Evolutionary conservation across 768 basidiomycete genomes (phyloP).

Genomic region (Podaxis rugospora): DNA sequence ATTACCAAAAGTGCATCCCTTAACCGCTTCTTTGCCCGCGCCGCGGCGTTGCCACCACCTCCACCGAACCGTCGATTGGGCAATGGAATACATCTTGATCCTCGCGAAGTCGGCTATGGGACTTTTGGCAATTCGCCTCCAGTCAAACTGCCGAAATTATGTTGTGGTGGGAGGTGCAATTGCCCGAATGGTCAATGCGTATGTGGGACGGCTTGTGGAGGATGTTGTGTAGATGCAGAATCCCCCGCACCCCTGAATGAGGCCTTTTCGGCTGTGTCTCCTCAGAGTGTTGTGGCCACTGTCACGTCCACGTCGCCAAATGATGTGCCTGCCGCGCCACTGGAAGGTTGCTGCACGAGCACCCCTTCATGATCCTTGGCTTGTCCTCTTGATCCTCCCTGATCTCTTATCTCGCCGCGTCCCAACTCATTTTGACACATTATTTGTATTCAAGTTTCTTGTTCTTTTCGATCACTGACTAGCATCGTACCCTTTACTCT

Average conservation of each 20-base stretch:
- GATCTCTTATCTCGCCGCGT: constrained; percentile 3
- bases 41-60: constrained; percentile 64
- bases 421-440: not conserved
- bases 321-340: constrained; percentile 2
- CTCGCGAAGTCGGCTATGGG: constrained; percentile 34
- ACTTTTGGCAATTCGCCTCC: not conserved
- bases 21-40: constrained; percentile 62
- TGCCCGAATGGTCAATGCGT: constrained; percentile 50
- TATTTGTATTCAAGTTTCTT: not conserved
- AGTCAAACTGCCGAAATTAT: constrained; percentile 60
- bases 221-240: constrained; percentile 38
- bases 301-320: not conserved
- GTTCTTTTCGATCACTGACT: constrained; percentile 10
- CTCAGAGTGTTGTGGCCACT: not conserved
- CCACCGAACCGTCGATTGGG: constrained; percentile 37
- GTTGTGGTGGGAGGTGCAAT: constrained; percentile 58
- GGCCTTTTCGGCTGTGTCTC: not conserved
- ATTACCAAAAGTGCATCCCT: constrained; percentile 24
- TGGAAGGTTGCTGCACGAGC: constrained; percentile 28
- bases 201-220: constrained; percentile 56
- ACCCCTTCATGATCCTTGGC: constrained; percentile 7
- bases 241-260: not conserved
- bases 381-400: not conserved
- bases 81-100: constrained; percentile 37
- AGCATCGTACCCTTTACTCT: not conserved